Evolutionary conservation across 331 rosid species (phyloP).

Genomic region (Quercus lobata): DNA sequence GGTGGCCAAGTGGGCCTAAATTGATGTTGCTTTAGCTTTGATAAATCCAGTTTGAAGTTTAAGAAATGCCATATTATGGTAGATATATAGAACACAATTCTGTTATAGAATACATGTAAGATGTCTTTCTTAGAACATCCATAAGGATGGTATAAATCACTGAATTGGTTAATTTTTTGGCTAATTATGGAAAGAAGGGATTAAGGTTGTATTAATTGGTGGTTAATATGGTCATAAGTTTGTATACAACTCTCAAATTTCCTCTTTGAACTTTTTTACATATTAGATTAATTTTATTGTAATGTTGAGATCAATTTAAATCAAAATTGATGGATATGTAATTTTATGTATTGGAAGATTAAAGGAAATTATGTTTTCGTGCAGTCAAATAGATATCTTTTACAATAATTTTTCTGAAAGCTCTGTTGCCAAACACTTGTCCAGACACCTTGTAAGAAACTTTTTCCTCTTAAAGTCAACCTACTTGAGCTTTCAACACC

Average conservation of each 20-base stretch:
- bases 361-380: not conserved
- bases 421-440: not conserved
- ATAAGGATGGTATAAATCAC: not conserved
- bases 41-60: not conserved
- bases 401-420: not conserved
- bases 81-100: not conserved
- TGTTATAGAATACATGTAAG: not conserved
- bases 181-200: not conserved
- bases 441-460: not conserved
- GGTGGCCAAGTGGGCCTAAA: too few relatives aligned
- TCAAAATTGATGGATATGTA: too few relatives aligned
- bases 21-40: not conserved
- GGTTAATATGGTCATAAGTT: not conserved
- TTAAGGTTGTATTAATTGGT: not conserved
- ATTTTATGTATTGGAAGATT: not conserved
- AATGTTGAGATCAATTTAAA: too few relatives aligned
- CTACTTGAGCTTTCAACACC: not conserved
- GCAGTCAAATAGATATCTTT: not conserved
- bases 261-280: too few relatives aligned
- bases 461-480: not conserved
- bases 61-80: not conserved
- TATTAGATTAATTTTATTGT: too few relatives aligned
- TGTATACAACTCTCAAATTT: not conserved
- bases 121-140: not conserved
- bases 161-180: not conserved